Evolutionary conservation across 768 basidiomycete genomes (phyloP), one percentile per base, ranked within the genome.

Genomic region (Gelatoporia subvermispora): DNA sequence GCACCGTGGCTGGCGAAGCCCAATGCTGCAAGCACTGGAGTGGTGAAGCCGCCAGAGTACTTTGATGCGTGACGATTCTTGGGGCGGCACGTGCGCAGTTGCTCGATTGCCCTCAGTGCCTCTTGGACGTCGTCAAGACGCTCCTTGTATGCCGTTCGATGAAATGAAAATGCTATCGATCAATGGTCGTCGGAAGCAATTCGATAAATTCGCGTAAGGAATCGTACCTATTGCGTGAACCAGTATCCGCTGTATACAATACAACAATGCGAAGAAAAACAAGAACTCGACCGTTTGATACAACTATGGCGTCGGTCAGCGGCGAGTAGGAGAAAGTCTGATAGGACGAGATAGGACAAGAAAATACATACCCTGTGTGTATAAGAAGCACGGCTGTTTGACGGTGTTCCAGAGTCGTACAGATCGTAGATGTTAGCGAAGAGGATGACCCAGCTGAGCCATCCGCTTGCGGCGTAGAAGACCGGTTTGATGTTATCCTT

Each of bases 361-460:
- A 31, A 31, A 25, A 46, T 18, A 59, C 71, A 50, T 54, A 84
- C 83, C 43, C 78, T 68, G 37, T 70, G 63, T 2, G 85, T 83
- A 56, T 91, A 90, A 2, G 59, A 47, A 8, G 86, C 85, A 35
- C 70, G 69, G 59, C 84, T 87, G 3, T 60, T 36, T 13, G 41
- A 55, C 3, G 65, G 57, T 7, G 75, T 58, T 13, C 61, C 61
- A 10, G 52, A 47, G 52, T 81, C 61, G 55, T 84, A 77, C 41
- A 90, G 65, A 20, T 71, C 51, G 64, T 73, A 90, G 48, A 91
- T 85, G 47, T 77, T 66, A 41, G 67, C 71, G 61, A 91, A 91
- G 40, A 89, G 75, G 54, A 91, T 83, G 40, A 74, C 71, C 88
- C 88, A 91, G 50, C 84, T 84, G 35, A 76, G 75, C 79, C 84